Base-by-base conservation (phyloP, 371 early-diverging fungal species). In the Dipsacomyces acuminosporus region DNA sequence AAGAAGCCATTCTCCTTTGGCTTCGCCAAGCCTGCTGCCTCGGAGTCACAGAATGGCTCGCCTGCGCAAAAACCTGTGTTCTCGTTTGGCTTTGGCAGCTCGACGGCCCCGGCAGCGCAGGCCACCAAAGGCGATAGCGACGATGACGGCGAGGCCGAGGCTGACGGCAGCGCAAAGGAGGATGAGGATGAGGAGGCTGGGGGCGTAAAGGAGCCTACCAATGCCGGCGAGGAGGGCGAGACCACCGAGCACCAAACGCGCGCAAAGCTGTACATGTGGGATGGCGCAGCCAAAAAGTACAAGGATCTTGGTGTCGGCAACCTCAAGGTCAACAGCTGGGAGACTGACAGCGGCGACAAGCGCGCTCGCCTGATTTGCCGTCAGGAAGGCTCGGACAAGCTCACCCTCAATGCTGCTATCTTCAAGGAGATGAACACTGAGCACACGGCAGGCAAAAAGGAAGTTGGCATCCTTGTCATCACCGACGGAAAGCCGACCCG, bases 181-280 rank as follows among this genome's bases (percentile, higher is more conserved):
- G 51, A 59, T 7, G 56, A 48, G 7, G 41, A 47, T 30, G 40
- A 33, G 22, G 48, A 42, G 26, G n/a, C 34, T 1, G 46, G 25
- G 17, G 22, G 38, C 0, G 17, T 34, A 19, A 45, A 40, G 45
- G 25, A 46, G 22, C 56, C 61, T 3, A 60, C 61, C 15, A 67
- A 54, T 0, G 61, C 61, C 0, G 76, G 76, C 21, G 76, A 75
- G 38, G 76, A 75, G 41, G 60, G 62, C 34, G 76, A 75, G 48
- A 58, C 53, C 2, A 71, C 70, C 2, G 56, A 58, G 46, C 66
- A 64, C 56, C 35, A 52, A 21, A 45, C 44, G 13, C 64, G 76
- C 8, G 45, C 51, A 35, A 75, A 75, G 38, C 47, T 75, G 34
- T 75, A 65, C 40, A 43, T 36, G 34, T 71, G 59, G 60, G 72